phyloP scores from a whole-genome alignment of 139 green algal species.

The Micromonas commoda region DNA sequence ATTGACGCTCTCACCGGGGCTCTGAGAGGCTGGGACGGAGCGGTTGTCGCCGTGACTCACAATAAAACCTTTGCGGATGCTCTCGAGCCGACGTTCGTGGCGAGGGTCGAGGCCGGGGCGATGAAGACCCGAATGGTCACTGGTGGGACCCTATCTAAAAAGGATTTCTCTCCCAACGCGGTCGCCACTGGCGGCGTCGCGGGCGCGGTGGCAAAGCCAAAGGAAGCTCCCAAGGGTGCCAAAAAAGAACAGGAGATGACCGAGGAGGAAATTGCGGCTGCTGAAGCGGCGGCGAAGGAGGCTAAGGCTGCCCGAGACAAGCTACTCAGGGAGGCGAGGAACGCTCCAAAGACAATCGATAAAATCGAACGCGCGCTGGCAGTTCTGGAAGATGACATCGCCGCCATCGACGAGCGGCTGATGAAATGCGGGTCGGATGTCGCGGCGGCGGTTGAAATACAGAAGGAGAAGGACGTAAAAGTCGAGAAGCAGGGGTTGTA shows the following conservation, averaged over 20 bases:
- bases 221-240: not conserved
- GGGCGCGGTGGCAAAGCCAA: not conserved
- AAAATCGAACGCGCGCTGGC: conserved; percentile 10
- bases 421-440: conserved; percentile 7
- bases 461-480: conserved; percentile 10
- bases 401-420: not conserved
- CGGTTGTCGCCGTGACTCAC: conserved; percentile 34
- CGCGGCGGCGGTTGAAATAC: not conserved
- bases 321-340: conserved; percentile 4
- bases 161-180: not conserved
- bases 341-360: conserved; percentile 15
- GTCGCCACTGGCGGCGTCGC: not conserved
- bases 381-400: conserved; percentile 15
- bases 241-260: not conserved
- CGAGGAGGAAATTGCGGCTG: not conserved
- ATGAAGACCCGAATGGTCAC: not conserved
- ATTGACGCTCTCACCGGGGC: conserved; percentile 48
- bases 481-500: not conserved
- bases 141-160: not conserved
- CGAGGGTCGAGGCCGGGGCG: conserved; percentile 21
- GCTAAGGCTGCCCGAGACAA: not conserved
- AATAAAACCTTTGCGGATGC: conserved; percentile 27
- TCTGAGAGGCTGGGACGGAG: conserved; percentile 25
- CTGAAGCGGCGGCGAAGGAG: not conserved
- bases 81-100: conserved; percentile 36